Evolutionary conservation across 2,329 filamentous ascomycete species (phyloP).

Genomic region (Akanthomyces uredinophilus): DNA sequence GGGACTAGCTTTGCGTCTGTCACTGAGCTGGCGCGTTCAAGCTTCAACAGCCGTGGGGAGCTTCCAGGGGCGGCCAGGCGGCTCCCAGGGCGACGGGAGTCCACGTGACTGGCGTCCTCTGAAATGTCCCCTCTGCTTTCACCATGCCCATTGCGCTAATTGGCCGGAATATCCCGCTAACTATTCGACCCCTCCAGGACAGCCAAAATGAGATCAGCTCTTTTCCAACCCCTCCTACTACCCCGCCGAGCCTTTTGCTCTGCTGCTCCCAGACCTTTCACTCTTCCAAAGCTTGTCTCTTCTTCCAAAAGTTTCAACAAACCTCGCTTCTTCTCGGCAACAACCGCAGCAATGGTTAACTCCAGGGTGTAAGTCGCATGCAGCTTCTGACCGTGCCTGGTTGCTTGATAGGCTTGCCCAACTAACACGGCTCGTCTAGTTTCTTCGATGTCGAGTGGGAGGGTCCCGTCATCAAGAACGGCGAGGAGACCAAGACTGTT

Average conservation of each 20-base stretch:
- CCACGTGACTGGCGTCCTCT: constrained; percentile 27
- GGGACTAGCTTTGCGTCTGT: neutral
- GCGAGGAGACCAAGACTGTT: constrained; percentile 47
- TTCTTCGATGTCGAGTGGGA: constrained; percentile 72
- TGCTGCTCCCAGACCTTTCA: constrained; percentile 35
- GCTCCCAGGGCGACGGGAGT: neutral
- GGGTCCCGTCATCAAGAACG: constrained; percentile 63
- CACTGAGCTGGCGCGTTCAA: neutral
- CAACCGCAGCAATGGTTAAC: constrained; percentile 66
- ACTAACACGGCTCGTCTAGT: constrained; percentile 32
- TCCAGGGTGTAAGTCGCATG: constrained; percentile 58
- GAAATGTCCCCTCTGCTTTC: constrained; percentile 16
- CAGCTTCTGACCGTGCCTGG: neutral
- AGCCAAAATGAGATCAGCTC: constrained; percentile 40
- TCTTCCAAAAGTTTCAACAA: constrained; percentile 35
- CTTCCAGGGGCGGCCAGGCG: neutral
- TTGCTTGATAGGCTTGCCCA: neutral
- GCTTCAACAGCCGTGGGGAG: neutral
- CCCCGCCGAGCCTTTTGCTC: constrained; percentile 40
- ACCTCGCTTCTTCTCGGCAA: constrained; percentile 48
- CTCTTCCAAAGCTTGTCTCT: constrained; percentile 37
- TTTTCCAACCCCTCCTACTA: constrained; percentile 41
- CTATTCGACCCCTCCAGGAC: constrained; percentile 37
- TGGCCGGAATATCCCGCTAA: constrained; percentile 30
- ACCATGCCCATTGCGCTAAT: neutral